These are phyloP conservation scores for Aspergillus udagawae DNA, from an alignment of 2,329 filamentous ascomycete species.

Conservation along the genomic window DNA sequence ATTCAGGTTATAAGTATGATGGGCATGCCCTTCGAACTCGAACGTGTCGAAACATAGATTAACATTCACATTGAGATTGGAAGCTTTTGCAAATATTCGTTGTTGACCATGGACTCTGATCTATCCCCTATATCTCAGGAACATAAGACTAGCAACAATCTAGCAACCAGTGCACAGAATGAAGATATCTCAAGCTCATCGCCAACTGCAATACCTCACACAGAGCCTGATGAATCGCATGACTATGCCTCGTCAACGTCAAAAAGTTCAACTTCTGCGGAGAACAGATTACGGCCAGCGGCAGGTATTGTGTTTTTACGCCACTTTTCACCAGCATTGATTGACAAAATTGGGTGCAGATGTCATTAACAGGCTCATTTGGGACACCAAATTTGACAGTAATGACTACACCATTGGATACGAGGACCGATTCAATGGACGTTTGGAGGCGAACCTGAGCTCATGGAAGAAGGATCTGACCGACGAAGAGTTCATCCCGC, in stretches of 20 bases:
- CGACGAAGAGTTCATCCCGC: constrained; percentile 55
- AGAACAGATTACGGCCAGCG: constrained; percentile 15
- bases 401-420: constrained; percentile 51
- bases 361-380: constrained; percentile 47
- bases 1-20: neutral
- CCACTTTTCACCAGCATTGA: neutral
- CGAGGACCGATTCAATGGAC: constrained; percentile 50
- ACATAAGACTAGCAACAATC: neutral
- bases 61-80: neutral
- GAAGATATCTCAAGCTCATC: neutral
- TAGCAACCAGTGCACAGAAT: neutral
- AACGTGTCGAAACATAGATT: neutral
- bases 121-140: neutral
- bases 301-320: constrained; percentile 1
- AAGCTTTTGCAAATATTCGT: neutral
- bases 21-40: neutral
- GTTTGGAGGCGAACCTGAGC: constrained; percentile 45
- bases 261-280: constrained; percentile 1
- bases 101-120: neutral
- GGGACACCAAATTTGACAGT: constrained; percentile 45
- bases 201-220: neutral
- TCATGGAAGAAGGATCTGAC: constrained; percentile 53
- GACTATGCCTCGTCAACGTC: neutral
- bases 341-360: constrained; percentile 22
- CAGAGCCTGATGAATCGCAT: neutral